Percentiles rank a stretch among this genome's conserved stretches.
Evolutionary conservation across 129 eudicot genomes (phyloP).

Genomic region (Chrysanthemum seticuspe): DNA sequence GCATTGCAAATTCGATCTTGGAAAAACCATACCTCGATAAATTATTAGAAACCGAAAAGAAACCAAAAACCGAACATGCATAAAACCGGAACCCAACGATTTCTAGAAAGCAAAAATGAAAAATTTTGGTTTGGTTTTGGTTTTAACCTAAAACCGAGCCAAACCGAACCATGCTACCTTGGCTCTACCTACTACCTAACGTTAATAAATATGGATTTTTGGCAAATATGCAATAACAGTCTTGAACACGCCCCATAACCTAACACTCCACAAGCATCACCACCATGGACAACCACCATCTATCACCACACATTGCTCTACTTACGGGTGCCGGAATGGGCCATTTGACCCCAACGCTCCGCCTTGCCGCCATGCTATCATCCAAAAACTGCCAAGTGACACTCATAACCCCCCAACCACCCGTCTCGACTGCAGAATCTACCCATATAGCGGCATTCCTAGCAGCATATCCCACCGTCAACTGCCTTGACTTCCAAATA

Average conservation of each 20-base stretch:
- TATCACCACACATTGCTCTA: conserved; percentile 44
- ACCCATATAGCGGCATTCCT: conserved; percentile 40
- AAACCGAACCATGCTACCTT: conserved; percentile 38
- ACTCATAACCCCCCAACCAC: conserved; percentile 42
- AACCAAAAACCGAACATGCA: too few relatives aligned
- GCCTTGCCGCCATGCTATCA: conserved; percentile 47
- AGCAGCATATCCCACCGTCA: conserved; percentile 35
- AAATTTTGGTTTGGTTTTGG: too few relatives aligned
- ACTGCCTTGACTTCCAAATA: conserved; percentile 35
- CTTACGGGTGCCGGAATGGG: conserved; percentile 65
- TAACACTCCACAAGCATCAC: not conserved
- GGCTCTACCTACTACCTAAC: not conserved
- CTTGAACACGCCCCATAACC: not conserved
- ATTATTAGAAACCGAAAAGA: too few relatives aligned
- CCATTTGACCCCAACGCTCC: conserved; percentile 58
- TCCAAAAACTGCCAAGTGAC: conserved; percentile 33
- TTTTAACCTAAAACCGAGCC: conserved; percentile 53
- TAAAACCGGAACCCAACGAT: too few relatives aligned
- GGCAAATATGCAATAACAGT: not conserved
- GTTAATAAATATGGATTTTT: too few relatives aligned
- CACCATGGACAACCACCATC: not conserved
- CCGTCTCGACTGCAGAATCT: conserved; percentile 47
- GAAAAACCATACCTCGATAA: too few relatives aligned
- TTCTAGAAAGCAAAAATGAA: too few relatives aligned
- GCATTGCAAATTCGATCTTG: too few relatives aligned